Evolutionary conservation across 2,329 filamentous ascomycete genomes (phyloP).

Genomic region (Furcasterigmium sp.): DNA sequence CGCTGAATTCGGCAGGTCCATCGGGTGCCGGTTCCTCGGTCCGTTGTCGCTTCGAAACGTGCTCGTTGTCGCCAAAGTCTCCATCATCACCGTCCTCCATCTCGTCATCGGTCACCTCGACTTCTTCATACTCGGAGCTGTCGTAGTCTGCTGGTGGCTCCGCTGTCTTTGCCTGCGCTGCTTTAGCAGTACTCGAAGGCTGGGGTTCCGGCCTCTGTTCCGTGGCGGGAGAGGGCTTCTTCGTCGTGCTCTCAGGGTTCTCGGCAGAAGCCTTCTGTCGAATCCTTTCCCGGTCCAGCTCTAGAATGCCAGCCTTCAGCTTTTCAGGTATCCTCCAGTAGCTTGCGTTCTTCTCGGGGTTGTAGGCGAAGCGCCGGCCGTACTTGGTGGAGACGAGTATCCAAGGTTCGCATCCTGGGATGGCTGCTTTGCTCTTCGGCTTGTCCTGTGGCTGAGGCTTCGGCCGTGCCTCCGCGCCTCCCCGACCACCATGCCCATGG

Average conservation of each 20-base stretch:
- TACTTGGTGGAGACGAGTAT: constrained; percentile 89
- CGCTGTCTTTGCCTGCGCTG: constrained; percentile 13
- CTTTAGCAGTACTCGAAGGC: not conserved
- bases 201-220: not conserved
- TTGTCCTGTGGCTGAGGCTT: constrained; percentile 69
- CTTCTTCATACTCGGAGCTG: constrained; percentile 71
- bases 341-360: constrained; percentile 78
- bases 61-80: constrained; percentile 24
- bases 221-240: too few relatives aligned
- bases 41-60: constrained; percentile 58
- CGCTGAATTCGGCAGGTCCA: constrained; percentile 72
- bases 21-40: constrained; percentile 45
- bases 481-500: constrained; percentile 43
- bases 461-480: constrained; percentile 42
- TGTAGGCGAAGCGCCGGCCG: constrained; percentile 84
- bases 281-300: constrained; percentile 68
- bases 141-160: constrained; percentile 32
- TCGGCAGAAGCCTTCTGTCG: constrained; percentile 44
- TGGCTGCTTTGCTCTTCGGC: constrained; percentile 71
- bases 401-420: constrained; percentile 84
- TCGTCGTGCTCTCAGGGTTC: too few relatives aligned
- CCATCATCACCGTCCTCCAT: constrained; percentile 34
- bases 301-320: constrained; percentile 71
- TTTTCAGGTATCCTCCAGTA: constrained; percentile 93
- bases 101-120: constrained; percentile 58